Percentiles rank a stretch among this genome's conserved stretches.
These are phyloP conservation scores for Hibiscus tridactylites DNA, from an alignment of 345 rosid genomes.

Conservation along the genomic window DNA sequence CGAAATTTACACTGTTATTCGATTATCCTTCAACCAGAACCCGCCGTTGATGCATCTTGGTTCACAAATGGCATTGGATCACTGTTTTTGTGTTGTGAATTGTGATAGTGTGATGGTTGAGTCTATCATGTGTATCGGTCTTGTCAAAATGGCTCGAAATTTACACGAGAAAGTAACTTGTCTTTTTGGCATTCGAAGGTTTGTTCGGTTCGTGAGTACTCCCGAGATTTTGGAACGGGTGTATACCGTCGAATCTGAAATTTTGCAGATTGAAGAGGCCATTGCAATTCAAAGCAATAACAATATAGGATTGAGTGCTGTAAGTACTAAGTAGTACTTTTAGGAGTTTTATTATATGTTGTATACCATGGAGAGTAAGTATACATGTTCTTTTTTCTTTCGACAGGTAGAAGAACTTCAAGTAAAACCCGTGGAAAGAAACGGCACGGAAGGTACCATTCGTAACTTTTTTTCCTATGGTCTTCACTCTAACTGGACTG, in stretches of 20 bases:
- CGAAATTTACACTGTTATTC: not conserved
- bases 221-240: conserved; percentile 86
- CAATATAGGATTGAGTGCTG: conserved; percentile 41
- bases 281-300: conserved; percentile 65
- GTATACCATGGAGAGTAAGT: conserved; percentile 3
- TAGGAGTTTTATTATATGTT: conserved; percentile 7
- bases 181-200: conserved; percentile 39
- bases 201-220: conserved; percentile 97
- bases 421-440: conserved; percentile 35
- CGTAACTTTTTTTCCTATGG: not conserved
- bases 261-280: conserved; percentile 85
- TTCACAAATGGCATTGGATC: no score
- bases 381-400: conserved; percentile 5
- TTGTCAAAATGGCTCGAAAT: not conserved
- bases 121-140: not conserved
- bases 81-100: not conserved
- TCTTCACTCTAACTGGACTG: not conserved
- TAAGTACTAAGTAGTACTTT: conserved; percentile 53
- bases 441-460: conserved; percentile 54
- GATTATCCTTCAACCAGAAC: no score
- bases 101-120: not conserved
- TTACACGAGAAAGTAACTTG: not conserved
- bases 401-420: conserved; percentile 48
- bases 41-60: no score
- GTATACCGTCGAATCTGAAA: conserved; percentile 76